These are phyloP conservation scores for Tulasnella sp. DNA, from an alignment of 768 basidiomycete species.

Conservation along the genomic window DNA sequence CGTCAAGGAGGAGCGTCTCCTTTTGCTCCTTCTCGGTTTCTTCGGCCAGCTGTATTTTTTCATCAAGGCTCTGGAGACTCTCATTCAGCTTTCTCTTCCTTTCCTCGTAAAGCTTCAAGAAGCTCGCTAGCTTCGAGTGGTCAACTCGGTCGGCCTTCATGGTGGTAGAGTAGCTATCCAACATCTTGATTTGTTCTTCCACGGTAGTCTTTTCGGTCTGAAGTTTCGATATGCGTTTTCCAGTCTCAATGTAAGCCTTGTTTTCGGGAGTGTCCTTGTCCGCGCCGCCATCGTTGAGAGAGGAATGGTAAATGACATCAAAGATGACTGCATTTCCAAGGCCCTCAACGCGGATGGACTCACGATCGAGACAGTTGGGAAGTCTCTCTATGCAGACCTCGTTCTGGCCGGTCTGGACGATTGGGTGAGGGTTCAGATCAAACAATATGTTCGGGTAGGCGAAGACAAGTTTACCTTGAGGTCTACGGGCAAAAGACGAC, in stretches of 20 bases:
- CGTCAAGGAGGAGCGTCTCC: slow-evolving; percentile 7
- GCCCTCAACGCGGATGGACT: slow-evolving; percentile 18
- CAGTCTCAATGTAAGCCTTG: background rate
- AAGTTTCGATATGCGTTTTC: background rate
- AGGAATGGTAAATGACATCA: slow-evolving; percentile 16
- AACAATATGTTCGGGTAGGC: too few relatives aligned
- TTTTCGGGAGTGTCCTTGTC: background rate
- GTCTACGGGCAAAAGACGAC: slow-evolving; percentile 10
- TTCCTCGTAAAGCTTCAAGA: slow-evolving; percentile 30
- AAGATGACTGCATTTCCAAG: slow-evolving; percentile 19
- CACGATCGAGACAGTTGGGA: slow-evolving; percentile 15
- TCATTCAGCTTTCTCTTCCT: background rate
- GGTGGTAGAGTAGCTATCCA: background rate
- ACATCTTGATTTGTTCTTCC: background rate
- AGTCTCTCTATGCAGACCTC: slow-evolving; percentile 14
- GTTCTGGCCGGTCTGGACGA: slow-evolving; percentile 14
- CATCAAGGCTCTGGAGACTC: background rate
- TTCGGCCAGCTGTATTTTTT: background rate
- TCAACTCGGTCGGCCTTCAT: slow-evolving; percentile 31
- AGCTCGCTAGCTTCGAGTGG: slow-evolving; percentile 25
- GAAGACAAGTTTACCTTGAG: slow-evolving; percentile 12
- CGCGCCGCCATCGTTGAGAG: background rate
- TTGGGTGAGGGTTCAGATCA: too few relatives aligned
- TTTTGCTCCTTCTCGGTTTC: slow-evolving; percentile 6
- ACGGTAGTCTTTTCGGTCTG: background rate